Base-by-base conservation (phyloP, 1,139 yeast species). In the Nematodospora anomalae region DNA sequence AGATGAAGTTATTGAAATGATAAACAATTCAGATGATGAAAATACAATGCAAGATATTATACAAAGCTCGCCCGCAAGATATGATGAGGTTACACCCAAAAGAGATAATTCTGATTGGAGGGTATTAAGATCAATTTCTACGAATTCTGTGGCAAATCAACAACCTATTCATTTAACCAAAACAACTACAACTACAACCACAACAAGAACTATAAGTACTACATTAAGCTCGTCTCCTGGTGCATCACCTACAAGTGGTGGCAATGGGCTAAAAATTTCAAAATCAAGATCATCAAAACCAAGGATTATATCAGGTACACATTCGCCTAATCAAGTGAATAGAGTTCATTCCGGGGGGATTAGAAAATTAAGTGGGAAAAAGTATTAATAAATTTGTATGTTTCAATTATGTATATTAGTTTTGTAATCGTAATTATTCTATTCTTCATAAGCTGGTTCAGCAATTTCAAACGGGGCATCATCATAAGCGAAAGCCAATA, bases 121-220 rank as follows among this genome's bases (percentile, higher is more conserved):
- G 43, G 69, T 64, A 4, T 58, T 71, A 41, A 52, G 76, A 27
- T 62, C 75, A 4, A 64, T 70, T 23, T 68, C 75, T 2, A 65
- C 64, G 15, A 67, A 64, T 44, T 53, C 53, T 37, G 44, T 45
- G 14, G 40, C 50, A 28, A 56, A 54, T 41, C 56, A 51, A 38
- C 65, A 66, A 42, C 71, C 70, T 6, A 60, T 65, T 23, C 71
- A 64, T 42, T 57, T 68, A 38, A 69, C 74, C n/a, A 74, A 68
- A 45, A 71, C 76, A 2, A 62, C 73, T 3, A 69, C 76, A 2
- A 69, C 76, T 1, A 72, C 77, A 1, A 72, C 76, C 3, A 71
- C 74, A 25, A 72, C 77, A 7, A 57, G 76, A 32, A 71, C 76
- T 1, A 65, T 64, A 12, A 70, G 74, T 50, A 67, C 71, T 11